A percentile compares a stretch with the other conserved stretches of the same genome.
Conservation (phyloP, 2,329 filamentous ascomycete genomes). For the Hypoxylon sp. region DNA sequence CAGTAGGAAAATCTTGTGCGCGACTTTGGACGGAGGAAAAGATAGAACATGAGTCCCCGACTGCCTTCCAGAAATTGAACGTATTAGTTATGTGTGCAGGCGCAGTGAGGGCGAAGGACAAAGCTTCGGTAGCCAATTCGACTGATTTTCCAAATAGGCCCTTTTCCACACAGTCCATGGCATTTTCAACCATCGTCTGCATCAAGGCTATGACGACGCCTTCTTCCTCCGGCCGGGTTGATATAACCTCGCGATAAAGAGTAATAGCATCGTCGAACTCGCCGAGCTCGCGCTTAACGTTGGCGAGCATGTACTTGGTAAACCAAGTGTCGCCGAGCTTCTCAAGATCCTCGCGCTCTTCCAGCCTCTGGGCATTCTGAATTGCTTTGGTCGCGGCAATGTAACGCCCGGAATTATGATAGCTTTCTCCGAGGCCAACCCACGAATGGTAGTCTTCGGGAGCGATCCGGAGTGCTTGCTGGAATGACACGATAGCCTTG, state of each 20-base stretch:
- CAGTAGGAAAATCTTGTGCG: conserved; percentile 72
- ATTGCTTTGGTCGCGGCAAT: conserved; percentile 96
- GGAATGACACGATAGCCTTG: conserved; percentile 91
- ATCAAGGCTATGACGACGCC: conserved; percentile 90
- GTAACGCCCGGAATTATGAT: conserved; percentile 92
- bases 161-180: conserved; percentile 81
- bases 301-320: conserved; percentile 95
- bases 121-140: conserved; percentile 76
- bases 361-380: conserved; percentile 83
- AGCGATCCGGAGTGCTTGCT: conserved; percentile 86
- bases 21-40: conserved; percentile 84
- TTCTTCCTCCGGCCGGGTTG: conserved; percentile 78
- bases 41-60: conserved; percentile 89
- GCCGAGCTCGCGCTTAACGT: conserved; percentile 93
- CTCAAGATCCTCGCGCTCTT: conserved; percentile 69
- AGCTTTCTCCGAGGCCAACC: conserved; percentile 97
- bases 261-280: conserved; percentile 86
- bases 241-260: conserved; percentile 81
- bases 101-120: conserved; percentile 76
- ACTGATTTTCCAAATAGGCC: conserved; percentile 89
- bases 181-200: conserved; percentile 88
- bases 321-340: conserved; percentile 86
- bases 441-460: conserved; percentile 95
- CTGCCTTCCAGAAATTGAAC: conserved; percentile 95
- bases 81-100: conserved; percentile 74